Base-by-base conservation (phyloP, 2,329 filamentous ascomycete species). In the Apiospora aurea region DNA sequence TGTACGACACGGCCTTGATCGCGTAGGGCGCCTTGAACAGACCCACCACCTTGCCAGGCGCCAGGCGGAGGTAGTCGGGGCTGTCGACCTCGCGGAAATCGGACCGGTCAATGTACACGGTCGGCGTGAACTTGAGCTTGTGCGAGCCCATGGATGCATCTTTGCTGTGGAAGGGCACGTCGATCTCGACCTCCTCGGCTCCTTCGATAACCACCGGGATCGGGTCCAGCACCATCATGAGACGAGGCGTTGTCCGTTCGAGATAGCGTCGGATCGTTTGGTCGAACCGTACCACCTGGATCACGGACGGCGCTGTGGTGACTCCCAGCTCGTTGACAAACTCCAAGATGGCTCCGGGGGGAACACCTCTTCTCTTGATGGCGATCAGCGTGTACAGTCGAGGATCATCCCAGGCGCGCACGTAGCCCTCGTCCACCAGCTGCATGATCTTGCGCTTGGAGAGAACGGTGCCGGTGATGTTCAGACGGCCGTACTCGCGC, bases 271-370 rank as follows among this genome's bases (percentile, higher is more conserved):
- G 91, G 73, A 98, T 90, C 0, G 90, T 91, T 79, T 96, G 91
- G 78, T 98, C 96, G 74, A 98, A 94, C n/a, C 93, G 91, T 71
- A 88, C 83, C 67, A 94, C 91, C 80, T 96, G 91, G 76, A 97
- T 97, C 74, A 93, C 90, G 4, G 92, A 93, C 70, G 90, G 89
- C 51, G 92, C 88, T 47, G 95, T 97, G 0, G 95, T 97, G 51
- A 98, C 95, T 44, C 95, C 96, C 26, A 98, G 90, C 82, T 97
- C 95, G 76, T 94, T 94, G 72, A 98, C 91, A 77, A 98, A 98
- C 71, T 94, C 92, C 72, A 97, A 89, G 73, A 98, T 93, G 1
- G 95, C 95, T 34, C 93, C 94, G 0, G 96, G 94, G 0, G 96
- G 96, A 98, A 98, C 89, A 79, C 96, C 96, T 72, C 95, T 90